Conservation (phyloP, 192 early-diverging fungal species). For the Coemansia aciculifera region DNA sequence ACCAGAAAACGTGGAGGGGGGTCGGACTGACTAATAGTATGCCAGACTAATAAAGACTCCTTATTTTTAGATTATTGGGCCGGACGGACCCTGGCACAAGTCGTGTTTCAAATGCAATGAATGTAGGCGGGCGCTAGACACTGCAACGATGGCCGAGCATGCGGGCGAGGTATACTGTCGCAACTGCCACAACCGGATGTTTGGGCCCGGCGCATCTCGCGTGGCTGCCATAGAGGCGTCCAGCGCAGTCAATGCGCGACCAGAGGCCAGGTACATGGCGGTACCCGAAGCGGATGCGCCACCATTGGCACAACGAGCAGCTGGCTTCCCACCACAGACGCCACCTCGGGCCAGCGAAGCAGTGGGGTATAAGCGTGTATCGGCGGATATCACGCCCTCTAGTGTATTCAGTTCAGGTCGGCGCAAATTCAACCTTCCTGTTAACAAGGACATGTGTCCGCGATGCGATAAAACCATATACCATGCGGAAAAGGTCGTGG, state of each 20-base stretch:
- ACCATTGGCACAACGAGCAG: slow-evolving; percentile 21
- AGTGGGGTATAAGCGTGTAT: slow-evolving; percentile 14
- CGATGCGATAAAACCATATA: slow-evolving; percentile 52
- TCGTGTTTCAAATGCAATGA: slow-evolving; percentile 45
- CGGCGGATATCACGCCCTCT: slow-evolving; percentile 42
- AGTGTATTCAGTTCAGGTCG: slow-evolving; percentile 51
- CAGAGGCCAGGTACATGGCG: slow-evolving; percentile 10
- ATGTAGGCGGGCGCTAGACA: slow-evolving; percentile 36
- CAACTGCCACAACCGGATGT: slow-evolving; percentile 34
- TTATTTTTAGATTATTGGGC: slow-evolving; percentile 41
- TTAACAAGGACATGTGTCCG: slow-evolving; percentile 49
- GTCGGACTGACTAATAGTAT: background rate
- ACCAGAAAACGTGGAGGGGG: background rate
- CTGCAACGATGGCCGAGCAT: slow-evolving; percentile 43
- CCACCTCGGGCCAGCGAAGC: slow-evolving; percentile 5
- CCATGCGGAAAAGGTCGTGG: slow-evolving; percentile 57
- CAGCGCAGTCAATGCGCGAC: slow-evolving; percentile 10
- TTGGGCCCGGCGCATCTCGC: slow-evolving; percentile 17
- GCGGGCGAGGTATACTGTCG: slow-evolving; percentile 52
- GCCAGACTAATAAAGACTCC: background rate
- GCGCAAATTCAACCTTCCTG: slow-evolving; percentile 35
- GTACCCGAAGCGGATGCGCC: background rate
- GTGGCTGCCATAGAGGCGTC: background rate
- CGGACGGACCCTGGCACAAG: slow-evolving; percentile 53
- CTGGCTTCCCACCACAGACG: slow-evolving; percentile 12